These are phyloP conservation scores for Blastocystis hominis DNA, from an alignment of 352 stramenopile genomes.

Conservation along the genomic window DNA sequence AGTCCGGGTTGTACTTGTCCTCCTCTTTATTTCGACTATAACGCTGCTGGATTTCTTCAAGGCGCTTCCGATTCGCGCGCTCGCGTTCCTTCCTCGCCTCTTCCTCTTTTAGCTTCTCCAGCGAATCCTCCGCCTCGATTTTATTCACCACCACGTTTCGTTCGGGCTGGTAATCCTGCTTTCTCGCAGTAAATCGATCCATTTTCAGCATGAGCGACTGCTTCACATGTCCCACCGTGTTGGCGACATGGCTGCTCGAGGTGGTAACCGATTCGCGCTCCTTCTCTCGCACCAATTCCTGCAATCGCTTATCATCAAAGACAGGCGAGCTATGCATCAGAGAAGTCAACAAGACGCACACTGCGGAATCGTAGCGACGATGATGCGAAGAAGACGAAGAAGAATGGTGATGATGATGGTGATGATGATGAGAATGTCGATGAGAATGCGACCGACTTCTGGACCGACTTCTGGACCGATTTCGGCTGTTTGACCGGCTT, in stretches of 20 bases:
- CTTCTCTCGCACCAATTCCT: background rate
- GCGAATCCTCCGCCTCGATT: conserved; percentile 21
- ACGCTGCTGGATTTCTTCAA: conserved; percentile 6
- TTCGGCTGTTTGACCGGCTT: background rate
- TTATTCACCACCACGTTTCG: conserved; percentile 36
- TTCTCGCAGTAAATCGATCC: conserved; percentile 11
- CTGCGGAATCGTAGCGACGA: background rate
- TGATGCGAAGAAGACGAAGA: background rate
- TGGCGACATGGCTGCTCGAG: background rate
- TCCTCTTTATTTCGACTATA: background rate
- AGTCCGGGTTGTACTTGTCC: conserved; percentile 37
- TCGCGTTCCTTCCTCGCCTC: conserved; percentile 8
- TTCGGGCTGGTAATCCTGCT: background rate
- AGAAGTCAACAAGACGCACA: background rate
- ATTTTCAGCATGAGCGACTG: conserved; percentile 31
- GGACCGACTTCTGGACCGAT: background rate
- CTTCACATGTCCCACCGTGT: conserved; percentile 30
- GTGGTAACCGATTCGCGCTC: conserved; percentile 20
- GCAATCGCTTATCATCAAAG: conserved; percentile 23
- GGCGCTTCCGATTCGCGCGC: background rate
- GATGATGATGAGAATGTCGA: background rate
- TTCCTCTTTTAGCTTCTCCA: conserved; percentile 21
- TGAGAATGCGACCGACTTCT: background rate
- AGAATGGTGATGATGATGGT: background rate
- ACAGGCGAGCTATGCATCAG: background rate